Evolutionary conservation across 306 rosid species (phyloP), one percentile per base, ranked within the genome.

Genomic region (Vigna mungo): DNA sequence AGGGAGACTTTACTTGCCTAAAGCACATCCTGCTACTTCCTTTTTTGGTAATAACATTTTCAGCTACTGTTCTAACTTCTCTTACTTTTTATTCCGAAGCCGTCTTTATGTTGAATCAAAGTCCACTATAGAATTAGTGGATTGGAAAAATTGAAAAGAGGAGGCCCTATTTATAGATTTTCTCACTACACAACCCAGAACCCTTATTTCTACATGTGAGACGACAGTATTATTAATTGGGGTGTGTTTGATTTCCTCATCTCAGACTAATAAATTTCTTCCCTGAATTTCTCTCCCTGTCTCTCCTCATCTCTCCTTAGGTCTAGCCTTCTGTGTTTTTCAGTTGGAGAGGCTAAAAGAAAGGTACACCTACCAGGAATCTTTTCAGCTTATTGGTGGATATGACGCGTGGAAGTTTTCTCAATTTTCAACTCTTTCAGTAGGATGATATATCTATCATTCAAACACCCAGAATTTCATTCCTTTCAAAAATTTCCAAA

Each of bases 91-190:
- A 74, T 68, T 82, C 81, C 44, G 55, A 60, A 27, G 82, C 75
- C 58, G 78, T 82, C 79, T 79, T 85, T 77, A 68, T 62, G 69
- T 83, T 83, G 85, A 83, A 67, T 51, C 62, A 65, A 36, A 44
- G 25, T 61, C 37, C 61, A 34, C 63, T 54, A 20, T 72, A 52
- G 9, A 47, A 20, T 7, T 20, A 41, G 18, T 47, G 46, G 39
- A 54, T 16, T 23, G n/a, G 25, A 20, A 39, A 23, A 77, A 16
- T 41, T 23, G 32, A 67, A 37, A 48, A 21, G 23, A 17, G 53
- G 34, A 47, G 30, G 64, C 17, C 9, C 18, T 49, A 36, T 53
- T 21, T 37, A 79, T 71, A 68, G 59, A 79, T 10, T 75, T 72
- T 59, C 77, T 51, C 20, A 69, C 74, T 4, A 54, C 9, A 41